Percentiles rank a stretch among this genome's conserved stretches.
These are phyloP conservation scores for Gaillardinia entomophila DNA, from an alignment of 805 yeast species.

Conservation along the genomic window DNA sequence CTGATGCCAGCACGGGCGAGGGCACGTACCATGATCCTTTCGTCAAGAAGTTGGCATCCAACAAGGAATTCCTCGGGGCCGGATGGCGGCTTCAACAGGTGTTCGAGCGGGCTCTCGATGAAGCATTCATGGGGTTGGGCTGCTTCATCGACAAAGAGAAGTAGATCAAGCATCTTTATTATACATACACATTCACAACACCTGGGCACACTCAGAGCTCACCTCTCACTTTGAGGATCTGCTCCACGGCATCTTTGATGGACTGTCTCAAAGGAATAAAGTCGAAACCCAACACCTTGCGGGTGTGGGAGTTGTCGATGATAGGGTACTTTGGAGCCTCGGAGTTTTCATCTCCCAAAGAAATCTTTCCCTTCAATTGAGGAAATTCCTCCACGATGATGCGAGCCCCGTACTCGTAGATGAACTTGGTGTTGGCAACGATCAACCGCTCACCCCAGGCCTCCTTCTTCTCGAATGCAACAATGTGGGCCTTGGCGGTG, in stretches of 20 bases:
- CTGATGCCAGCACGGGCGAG: conserved; percentile 41
- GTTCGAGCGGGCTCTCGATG: conserved; percentile 71
- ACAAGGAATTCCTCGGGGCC: conserved; percentile 70
- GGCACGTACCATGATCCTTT: conserved; percentile 35
- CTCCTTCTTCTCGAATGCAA: conserved; percentile 27
- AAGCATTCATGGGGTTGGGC: conserved; percentile 86
- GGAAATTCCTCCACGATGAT: background rate
- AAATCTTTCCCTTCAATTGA: background rate
- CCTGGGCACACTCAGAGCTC: no score
- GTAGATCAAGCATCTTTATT: no score
- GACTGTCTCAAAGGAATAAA: conserved; percentile 9
- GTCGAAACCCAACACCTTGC: conserved; percentile 8
- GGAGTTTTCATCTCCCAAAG: background rate
- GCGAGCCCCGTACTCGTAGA: background rate
- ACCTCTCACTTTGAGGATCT: conserved; percentile 5
- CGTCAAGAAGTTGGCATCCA: conserved; percentile 46
- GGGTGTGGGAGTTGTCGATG: conserved; percentile 7
- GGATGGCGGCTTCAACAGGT: conserved; percentile 74
- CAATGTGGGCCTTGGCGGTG: conserved; percentile 40
- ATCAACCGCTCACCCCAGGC: conserved; percentile 7
- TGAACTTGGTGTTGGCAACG: background rate
- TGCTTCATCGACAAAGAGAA: conserved; percentile 59
- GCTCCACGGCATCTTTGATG: conserved; percentile 13
- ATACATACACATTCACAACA: no score
- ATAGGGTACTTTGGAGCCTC: background rate